Evolutionary conservation across 495 filamentous ascomycete genomes (phyloP).

Genomic region (Xylaria venustula): DNA sequence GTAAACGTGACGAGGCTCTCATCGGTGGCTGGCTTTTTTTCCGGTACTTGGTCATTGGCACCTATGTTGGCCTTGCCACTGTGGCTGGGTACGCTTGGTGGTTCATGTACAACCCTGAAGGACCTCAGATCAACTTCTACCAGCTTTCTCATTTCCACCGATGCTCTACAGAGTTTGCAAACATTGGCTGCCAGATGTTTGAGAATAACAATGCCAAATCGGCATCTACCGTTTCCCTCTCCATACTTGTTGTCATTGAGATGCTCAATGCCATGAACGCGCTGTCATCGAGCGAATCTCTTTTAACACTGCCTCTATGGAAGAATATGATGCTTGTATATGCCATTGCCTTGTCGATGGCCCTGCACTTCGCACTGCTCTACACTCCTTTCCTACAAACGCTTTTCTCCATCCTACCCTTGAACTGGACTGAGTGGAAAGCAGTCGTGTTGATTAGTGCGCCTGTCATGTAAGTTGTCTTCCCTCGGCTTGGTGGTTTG

Average conservation of each 20-base stretch:
- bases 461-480: conserved; percentile 79
- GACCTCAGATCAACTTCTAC: conserved; percentile 89
- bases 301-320: conserved; percentile 91
- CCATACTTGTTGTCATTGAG: conserved; percentile 92
- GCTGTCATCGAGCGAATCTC: conserved; percentile 89
- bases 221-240: conserved; percentile 93
- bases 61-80: conserved; percentile 91
- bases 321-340: conserved; percentile 97
- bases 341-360: conserved; percentile 93
- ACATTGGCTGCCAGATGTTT: conserved; percentile 96
- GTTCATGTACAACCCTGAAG: conserved; percentile 95
- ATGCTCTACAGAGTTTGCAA: conserved; percentile 81
- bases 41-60: conserved; percentile 94
- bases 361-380: conserved; percentile 87
- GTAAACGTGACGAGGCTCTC: conserved; percentile 87
- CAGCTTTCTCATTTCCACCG: conserved; percentile 93
- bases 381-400: conserved; percentile 88
- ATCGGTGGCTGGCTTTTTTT: conserved; percentile 97
- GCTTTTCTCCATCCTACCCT: conserved; percentile 87
- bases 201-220: conserved; percentile 82
- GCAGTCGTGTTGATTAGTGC: conserved; percentile 85
- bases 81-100: conserved; percentile 99
- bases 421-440: conserved; percentile 90
- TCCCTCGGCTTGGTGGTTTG: neutral
- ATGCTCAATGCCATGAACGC: conserved; percentile 99